A percentile compares a stretch with the other conserved stretches of the same genome.
These are phyloP conservation scores for Penicillium sp. DNA, from an alignment of 2,329 filamentous ascomycete genomes.

Conservation along the genomic window DNA sequence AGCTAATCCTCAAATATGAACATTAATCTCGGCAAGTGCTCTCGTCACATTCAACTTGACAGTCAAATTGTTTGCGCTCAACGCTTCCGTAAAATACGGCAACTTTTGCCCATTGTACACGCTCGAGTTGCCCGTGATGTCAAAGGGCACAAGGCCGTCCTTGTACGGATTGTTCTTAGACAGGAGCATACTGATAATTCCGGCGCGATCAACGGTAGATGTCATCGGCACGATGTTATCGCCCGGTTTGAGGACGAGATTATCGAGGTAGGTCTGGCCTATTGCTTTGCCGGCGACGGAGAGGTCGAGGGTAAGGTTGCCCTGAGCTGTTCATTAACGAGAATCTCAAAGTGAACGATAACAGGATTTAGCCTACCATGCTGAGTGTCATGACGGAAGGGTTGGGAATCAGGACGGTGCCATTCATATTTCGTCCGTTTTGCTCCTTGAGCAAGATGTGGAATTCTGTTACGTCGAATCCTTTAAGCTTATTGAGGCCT, in stretches of 20 bases:
- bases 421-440: constrained; percentile 51
- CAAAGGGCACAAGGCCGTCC: constrained; percentile 47
- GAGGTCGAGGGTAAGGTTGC: constrained; percentile 53
- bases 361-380: no score
- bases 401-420: constrained; percentile 54
- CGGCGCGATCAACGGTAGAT: constrained; percentile 43
- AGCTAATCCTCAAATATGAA: neutral
- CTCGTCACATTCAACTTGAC: constrained; percentile 43
- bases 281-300: constrained; percentile 45
- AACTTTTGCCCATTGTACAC: constrained; percentile 47
- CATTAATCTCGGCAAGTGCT: constrained; percentile 25
- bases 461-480: constrained; percentile 48
- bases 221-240: constrained; percentile 49
- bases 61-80: constrained; percentile 44
- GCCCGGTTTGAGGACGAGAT: constrained; percentile 52
- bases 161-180: constrained; percentile 34
- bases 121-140: constrained; percentile 47
- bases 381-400: constrained; percentile 53
- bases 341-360: no score
- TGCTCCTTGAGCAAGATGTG: constrained; percentile 39
- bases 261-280: constrained; percentile 46
- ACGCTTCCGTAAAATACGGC: constrained; percentile 50
- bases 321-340: constrained; percentile 26
- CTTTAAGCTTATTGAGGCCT: constrained; percentile 55
- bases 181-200: constrained; percentile 28